phyloP scores from a whole-genome alignment of 305 asterid genomes.

The Fraxinus baroniana region DNA sequence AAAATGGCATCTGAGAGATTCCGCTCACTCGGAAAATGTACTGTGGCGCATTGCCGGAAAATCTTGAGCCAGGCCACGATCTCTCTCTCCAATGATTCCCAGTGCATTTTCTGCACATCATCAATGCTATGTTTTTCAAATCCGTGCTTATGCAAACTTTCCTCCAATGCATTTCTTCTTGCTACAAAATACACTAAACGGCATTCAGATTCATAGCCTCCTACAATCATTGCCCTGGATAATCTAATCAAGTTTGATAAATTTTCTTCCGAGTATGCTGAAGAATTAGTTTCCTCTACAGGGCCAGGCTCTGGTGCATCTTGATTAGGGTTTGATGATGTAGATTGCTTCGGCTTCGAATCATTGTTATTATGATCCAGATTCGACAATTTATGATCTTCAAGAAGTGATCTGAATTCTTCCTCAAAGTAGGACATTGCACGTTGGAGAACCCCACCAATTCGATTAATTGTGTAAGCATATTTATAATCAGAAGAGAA shows the following conservation, averaged over 20 bases:
- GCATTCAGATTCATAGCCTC: slow-evolving; percentile 73
- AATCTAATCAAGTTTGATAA: slow-evolving; percentile 38
- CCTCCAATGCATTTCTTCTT: slow-evolving; percentile 65
- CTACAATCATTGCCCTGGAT: slow-evolving; percentile 51
- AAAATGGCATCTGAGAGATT: slow-evolving; percentile 52
- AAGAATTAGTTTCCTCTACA: slow-evolving; percentile 26
- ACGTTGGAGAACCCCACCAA: slow-evolving; percentile 61
- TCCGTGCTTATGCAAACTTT: slow-evolving; percentile 49
- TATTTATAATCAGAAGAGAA: slow-evolving; percentile 56
- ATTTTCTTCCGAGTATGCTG: slow-evolving; percentile 50
- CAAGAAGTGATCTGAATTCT: slow-evolving; percentile 59
- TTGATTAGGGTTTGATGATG: slow-evolving; percentile 12
- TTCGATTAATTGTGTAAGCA: slow-evolving; percentile 58
- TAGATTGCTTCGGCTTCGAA: slow-evolving; percentile 8
- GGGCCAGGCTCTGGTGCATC: slow-evolving; percentile 29
- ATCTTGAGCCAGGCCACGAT: slow-evolving; percentile 58
- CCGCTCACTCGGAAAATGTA: slow-evolving; percentile 43
- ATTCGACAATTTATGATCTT: slow-evolving; percentile 43
- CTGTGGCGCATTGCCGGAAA: slow-evolving; percentile 44
- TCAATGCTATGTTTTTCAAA: slow-evolving; percentile 71
- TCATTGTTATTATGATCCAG: slow-evolving; percentile 13
- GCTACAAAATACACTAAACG: slow-evolving; percentile 53
- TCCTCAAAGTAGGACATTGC: slow-evolving; percentile 76
- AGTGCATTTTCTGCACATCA: slow-evolving; percentile 71
- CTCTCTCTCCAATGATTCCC: slow-evolving; percentile 79